phyloP scores from a whole-genome alignment of 305 asterid genomes.

The Caryopteris hybrid region DNA sequence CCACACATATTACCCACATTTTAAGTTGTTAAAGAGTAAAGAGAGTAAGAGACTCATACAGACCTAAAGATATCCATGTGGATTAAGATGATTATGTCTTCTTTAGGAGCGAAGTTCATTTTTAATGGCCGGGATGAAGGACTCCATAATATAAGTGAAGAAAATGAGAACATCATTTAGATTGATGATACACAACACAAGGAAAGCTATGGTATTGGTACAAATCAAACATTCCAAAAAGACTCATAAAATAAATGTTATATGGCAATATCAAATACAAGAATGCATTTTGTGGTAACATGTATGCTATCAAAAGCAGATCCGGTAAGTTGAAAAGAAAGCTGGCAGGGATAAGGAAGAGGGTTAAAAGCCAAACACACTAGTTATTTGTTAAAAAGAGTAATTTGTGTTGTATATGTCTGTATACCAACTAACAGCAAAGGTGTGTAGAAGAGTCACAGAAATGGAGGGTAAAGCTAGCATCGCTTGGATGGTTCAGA shows the following conservation, averaged over 20 bases:
- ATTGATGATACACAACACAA: constrained; percentile 17
- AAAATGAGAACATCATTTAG: constrained; percentile 18
- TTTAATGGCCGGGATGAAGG: constrained; percentile 61
- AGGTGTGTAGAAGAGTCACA: too few species aligned
- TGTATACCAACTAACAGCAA: too few species aligned
- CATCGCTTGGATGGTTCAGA: too few species aligned
- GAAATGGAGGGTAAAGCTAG: too few species aligned
- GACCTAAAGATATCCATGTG: constrained; percentile 88
- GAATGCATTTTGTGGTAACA: background rate
- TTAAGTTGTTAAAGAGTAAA: background rate
- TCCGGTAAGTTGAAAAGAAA: background rate
- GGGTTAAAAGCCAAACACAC: background rate
- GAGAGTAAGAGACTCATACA: constrained; percentile 3
- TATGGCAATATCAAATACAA: constrained; percentile 1
- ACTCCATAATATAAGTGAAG: constrained; percentile 19
- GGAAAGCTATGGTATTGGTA: constrained; percentile 5
- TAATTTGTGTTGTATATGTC: too few species aligned
- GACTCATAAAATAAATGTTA: background rate
- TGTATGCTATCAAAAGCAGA: constrained; percentile 5
- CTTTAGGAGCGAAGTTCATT: constrained; percentile 90
- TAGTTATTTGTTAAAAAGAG: too few species aligned
- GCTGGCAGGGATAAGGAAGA: background rate
- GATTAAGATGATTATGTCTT: constrained; percentile 88
- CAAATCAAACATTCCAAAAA: constrained; percentile 8
- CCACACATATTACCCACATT: too few species aligned